Base-by-base conservation (phyloP, 176 grass and related monocot genomes). In the Aegilops speltoides region DNA sequence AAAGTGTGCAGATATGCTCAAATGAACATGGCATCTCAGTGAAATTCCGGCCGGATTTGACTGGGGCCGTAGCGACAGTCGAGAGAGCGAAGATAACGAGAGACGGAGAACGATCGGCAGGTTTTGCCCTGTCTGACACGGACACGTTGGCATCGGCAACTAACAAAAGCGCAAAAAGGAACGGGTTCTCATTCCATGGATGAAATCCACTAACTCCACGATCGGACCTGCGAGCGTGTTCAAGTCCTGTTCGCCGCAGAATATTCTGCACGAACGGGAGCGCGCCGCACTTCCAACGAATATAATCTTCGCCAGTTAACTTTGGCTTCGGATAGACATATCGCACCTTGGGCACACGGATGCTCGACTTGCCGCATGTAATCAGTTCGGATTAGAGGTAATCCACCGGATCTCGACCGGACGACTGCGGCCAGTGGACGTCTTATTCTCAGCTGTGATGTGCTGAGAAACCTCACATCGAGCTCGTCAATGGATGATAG, bases 261-360 rank as follows among this genome's bases (percentile, higher is more conserved):
- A 70, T 86, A 84, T 86, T 77, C 36, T 37, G 62, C 70, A 6
- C 83, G 26, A 77, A 68, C 40, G 24, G 54, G 17, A 43, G 11
- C 40, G 78, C 32, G 20, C 68, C 34, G 33, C 34, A 80, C 1
- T 32, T 69, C 28, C 22, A 4, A 10, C 11, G 28, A 23, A 68
- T 32, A 9, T 31, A 45, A 31, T 67, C 79, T 8, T 20, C 8
- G 17, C 12, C 63, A 22, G 6, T 20, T 33, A 74, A 8, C 73
- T 52, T 31, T 76, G 14, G 73, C 52, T 54, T 54, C 4, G 14
- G 64, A 12, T 9, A 31, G 40, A 20, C 14, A 22, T n/a, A 22
- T 33, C 48, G 7, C 79, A 15, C n/a, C n/a, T n/a, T 0, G 0
- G 40, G 63, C 7, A 32, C 40, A 67, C 3, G 11, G 25, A 70